Conservation (phyloP, 2,329 filamentous ascomycete species). For the Microascus cirrosus region DNA sequence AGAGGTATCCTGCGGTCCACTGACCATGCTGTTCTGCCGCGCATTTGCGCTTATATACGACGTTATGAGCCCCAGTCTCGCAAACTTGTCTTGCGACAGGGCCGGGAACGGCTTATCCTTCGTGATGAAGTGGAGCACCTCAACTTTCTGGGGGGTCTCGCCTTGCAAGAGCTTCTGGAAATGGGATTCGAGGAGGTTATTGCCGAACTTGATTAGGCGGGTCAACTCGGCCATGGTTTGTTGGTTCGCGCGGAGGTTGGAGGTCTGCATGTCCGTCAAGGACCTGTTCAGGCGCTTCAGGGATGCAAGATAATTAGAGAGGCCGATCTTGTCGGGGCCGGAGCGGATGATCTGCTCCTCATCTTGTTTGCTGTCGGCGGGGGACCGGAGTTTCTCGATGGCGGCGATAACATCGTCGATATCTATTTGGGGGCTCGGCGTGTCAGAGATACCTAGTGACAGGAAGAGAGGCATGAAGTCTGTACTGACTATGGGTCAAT, state of each 20-base stretch:
- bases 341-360: constrained; percentile 86
- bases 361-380: constrained; percentile 82
- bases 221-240: constrained; percentile 74
- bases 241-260: constrained; percentile 88
- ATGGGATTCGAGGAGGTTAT: constrained; percentile 70
- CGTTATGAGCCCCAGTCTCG: constrained; percentile 69
- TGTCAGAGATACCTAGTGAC: background rate
- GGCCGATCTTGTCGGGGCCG: constrained; percentile 72
- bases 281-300: constrained; percentile 82
- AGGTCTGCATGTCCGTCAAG: constrained; percentile 71
- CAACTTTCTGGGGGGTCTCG: constrained; percentile 69
- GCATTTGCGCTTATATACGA: constrained; percentile 58
- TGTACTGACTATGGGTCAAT: constrained; percentile 61
- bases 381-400: constrained; percentile 80
- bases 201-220: constrained; percentile 66
- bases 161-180: constrained; percentile 66
- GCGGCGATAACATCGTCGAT: constrained; percentile 77
- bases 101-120: constrained; percentile 80
- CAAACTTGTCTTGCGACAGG: constrained; percentile 63
- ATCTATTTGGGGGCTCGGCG: constrained; percentile 36
- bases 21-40: constrained; percentile 23
- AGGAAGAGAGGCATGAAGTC: background rate
- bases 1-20: constrained; percentile 47
- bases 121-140: constrained; percentile 85
- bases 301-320: constrained; percentile 78